Evolutionary conservation across 805 yeast species (phyloP).

Genomic region (Candida awuae): DNA sequence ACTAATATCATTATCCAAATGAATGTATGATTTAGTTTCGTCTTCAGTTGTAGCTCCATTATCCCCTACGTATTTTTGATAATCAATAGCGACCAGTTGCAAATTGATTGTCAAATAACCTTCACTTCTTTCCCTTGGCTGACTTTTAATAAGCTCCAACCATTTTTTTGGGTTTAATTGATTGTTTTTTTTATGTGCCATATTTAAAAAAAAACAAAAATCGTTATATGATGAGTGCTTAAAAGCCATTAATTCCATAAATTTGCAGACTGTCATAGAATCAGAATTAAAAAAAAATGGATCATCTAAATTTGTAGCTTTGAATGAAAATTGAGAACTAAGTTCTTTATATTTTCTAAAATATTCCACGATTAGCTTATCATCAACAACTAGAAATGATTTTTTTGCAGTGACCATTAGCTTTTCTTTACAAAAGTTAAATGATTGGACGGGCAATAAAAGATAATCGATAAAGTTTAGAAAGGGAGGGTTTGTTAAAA

Average conservation of each 20-base stretch:
- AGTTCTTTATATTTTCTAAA: constrained; percentile 3
- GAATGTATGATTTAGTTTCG: constrained; percentile 3
- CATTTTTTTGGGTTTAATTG: neutral
- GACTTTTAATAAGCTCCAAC: neutral
- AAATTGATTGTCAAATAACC: constrained; percentile 7
- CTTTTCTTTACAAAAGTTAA: neutral
- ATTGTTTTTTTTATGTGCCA: constrained; percentile 1
- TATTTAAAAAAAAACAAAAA: constrained; percentile 1
- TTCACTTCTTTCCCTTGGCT: constrained; percentile 7
- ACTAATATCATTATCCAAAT: neutral
- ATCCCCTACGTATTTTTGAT: constrained; percentile 3
- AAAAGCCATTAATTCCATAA: constrained; percentile 5
- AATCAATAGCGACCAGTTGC: constrained; percentile 3
- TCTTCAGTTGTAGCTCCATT: neutral
- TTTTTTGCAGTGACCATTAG: neutral
- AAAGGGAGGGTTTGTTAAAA: constrained; percentile 4
- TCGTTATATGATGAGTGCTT: constrained; percentile 1
- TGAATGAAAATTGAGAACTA: neutral
- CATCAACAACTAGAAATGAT: neutral
- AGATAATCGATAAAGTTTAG: constrained; percentile 2
- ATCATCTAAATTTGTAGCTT: neutral
- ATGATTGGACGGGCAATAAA: neutral
- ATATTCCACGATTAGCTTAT: neutral
- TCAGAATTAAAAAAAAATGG: neutral
- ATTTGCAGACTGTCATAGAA: neutral